Conservation (phyloP, 208 protist species). For the Leishmania arabica region DNA sequence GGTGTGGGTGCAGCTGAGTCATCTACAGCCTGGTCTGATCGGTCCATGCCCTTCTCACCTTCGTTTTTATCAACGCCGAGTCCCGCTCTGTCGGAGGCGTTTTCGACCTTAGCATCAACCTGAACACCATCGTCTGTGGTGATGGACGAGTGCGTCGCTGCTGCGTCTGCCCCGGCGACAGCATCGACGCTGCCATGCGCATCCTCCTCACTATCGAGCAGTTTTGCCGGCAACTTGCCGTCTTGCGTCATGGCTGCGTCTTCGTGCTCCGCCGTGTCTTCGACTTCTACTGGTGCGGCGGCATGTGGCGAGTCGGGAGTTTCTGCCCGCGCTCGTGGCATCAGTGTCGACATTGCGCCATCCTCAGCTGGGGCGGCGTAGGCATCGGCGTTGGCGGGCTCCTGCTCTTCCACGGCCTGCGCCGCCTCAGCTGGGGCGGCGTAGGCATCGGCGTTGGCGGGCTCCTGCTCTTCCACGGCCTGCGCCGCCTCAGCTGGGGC, state of each 20-base stretch:
- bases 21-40: background rate
- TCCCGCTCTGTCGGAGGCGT: background rate
- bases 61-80: background rate
- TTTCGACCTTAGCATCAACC: background rate
- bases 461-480: background rate
- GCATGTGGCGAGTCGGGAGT: too few relatives aligned
- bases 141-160: background rate
- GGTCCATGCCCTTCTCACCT: background rate
- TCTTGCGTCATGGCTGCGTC: background rate
- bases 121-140: background rate
- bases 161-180: background rate
- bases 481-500: conserved; percentile 1
- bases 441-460: too few relatives aligned
- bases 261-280: background rate
- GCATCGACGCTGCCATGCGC: background rate
- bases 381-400: too few relatives aligned
- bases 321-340: background rate
- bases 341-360: background rate
- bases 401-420: too few relatives aligned
- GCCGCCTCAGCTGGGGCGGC: too few relatives aligned
- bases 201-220: background rate
- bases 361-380: background rate
- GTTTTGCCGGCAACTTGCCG: background rate
- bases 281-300: background rate
- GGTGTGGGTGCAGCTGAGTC: background rate